Evolutionary conservation across 345 rosid genomes (phyloP), one percentile per base, ranked within the genome.

Genomic region (Limnanthes douglasii): DNA sequence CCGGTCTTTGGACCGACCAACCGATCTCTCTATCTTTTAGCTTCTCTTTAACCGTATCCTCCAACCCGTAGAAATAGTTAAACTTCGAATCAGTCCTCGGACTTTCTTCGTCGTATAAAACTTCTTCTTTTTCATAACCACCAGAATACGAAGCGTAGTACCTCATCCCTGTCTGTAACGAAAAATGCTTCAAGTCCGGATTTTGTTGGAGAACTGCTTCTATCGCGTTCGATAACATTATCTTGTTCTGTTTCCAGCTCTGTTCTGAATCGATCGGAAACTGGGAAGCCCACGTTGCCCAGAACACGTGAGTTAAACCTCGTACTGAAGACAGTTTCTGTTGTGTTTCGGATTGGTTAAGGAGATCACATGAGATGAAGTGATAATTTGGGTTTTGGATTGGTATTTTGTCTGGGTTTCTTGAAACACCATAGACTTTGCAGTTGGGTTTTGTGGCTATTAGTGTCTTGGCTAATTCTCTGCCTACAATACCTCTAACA

Each of bases 351-450:
- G 46, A 16, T 10, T 70, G 71, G 57, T n/a, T n/a, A n/a, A n/a
- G n/a, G n/a, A 86, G 67, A 51, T 86, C 93, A 34, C 94, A 82
- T 1, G 88, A 60, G 39, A 82, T 73, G 83, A 82, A 82, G 21
- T 10, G 53, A 69, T 75, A 86, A 25, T 40, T 52, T 21, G 51
- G 37, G 14, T 39, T 50, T 39, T 54, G 51, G 54, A 62, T 21
- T n/a, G n/a, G n/a, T n/a, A n/a, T n/a, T n/a, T n/a, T n/a, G n/a
- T n/a, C n/a, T n/a, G n/a, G n/a, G n/a, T n/a, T n/a, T n/a, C n/a
- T n/a, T n/a, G 90, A 79, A n/a, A 86, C 45, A 2, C 97, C 95
- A 6, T 73, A 78, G 18, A 86, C 85, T 59, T 61, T 78, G 94
- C 94, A 82, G n/a, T 39, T 59, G 9, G 65, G 13, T 51, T 54